These are phyloP conservation scores for Leucocoprinus birnbaumii DNA, from an alignment of 768 basidiomycete genomes.

Conservation along the genomic window DNA sequence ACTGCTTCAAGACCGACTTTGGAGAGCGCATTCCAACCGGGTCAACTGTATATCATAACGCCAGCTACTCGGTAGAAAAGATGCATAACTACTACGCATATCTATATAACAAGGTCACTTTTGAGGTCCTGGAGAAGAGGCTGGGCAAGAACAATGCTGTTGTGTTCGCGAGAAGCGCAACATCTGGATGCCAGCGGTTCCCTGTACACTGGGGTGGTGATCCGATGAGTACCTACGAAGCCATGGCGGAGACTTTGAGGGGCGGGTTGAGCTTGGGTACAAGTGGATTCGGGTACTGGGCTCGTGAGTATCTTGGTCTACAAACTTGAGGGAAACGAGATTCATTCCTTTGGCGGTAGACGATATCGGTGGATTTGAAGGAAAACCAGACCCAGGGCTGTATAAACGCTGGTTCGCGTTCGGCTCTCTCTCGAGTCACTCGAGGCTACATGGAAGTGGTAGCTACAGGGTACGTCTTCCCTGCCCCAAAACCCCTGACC, in stretches of 20 bases:
- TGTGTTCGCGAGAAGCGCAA: slow-evolving; percentile 43
- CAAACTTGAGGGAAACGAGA: background rate
- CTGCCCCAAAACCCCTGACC: background rate
- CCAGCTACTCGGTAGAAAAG: slow-evolving; percentile 20
- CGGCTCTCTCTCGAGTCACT: slow-evolving; percentile 35
- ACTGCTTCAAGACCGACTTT: slow-evolving; percentile 36
- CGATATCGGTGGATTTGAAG: slow-evolving; percentile 40
- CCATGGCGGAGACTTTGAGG: slow-evolving; percentile 47
- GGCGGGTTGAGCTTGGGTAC: slow-evolving; percentile 38
- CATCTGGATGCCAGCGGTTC: slow-evolving; percentile 42
- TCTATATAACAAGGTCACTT: slow-evolving; percentile 41
- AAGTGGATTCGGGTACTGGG: slow-evolving; percentile 43
- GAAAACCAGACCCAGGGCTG: slow-evolving; percentile 33
- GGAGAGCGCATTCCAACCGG: slow-evolving; percentile 36
- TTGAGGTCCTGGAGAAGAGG: slow-evolving; percentile 32
- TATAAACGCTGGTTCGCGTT: slow-evolving; percentile 48
- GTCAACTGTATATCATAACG: slow-evolving; percentile 29
- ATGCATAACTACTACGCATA: slow-evolving; percentile 27
- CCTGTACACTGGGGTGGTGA: slow-evolving; percentile 43
- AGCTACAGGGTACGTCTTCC: slow-evolving; percentile 37
- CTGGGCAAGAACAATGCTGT: slow-evolving; percentile 38
- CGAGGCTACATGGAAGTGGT: slow-evolving; percentile 42
- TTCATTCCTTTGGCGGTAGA: slow-evolving; percentile 17
- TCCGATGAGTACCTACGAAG: slow-evolving; percentile 43
- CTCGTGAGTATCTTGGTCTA: slow-evolving; percentile 20